Evolutionary conservation across 371 early-diverging fungal species (phyloP).

Genomic region (Sporodiniella umbellata): DNA sequence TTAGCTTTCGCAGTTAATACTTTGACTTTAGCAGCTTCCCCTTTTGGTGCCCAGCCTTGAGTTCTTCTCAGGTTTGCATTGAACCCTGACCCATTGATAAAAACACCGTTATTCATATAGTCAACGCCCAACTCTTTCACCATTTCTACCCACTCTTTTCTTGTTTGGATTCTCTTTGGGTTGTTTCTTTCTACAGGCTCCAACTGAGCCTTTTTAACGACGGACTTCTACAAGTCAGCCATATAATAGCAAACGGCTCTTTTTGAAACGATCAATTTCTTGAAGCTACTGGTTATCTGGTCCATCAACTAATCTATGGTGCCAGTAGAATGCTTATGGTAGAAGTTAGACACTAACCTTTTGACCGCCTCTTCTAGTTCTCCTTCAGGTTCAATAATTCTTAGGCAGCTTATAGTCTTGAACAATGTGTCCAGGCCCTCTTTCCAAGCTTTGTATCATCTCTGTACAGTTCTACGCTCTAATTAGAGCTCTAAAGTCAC

Average conservation of each 20-base stretch:
- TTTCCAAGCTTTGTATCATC: conserved; percentile 10
- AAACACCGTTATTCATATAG: conserved; percentile 8
- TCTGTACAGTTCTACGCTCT: conserved; percentile 7
- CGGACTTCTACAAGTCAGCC: conserved; percentile 7
- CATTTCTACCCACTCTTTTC: conserved; percentile 7
- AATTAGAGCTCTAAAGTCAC: not conserved
- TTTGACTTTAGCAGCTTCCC: conserved; percentile 4
- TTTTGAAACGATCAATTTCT: conserved; percentile 4
- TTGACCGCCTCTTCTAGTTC: conserved; percentile 8
- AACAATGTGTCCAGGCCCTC: conserved; percentile 9
- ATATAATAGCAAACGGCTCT: conserved; percentile 3
- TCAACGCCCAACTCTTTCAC: conserved; percentile 1
- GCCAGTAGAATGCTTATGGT: conserved; percentile 4
- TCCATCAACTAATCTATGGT: conserved; percentile 10
- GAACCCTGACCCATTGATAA: not conserved
- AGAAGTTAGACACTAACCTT: conserved; percentile 1
- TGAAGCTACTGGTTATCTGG: conserved; percentile 4
- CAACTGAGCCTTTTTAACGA: conserved; percentile 2
- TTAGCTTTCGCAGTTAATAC: not conserved
- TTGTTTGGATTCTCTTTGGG: conserved; percentile 3
- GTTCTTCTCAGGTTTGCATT: conserved; percentile 7
- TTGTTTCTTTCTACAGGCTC: conserved; percentile 7
- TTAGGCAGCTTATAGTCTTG: conserved; percentile 9
- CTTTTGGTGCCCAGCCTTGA: conserved; percentile 4
- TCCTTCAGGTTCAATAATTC: conserved; percentile 13